Evolutionary conservation across 352 stramenopile species (phyloP), one percentile per base, ranked within the genome.

Genomic region (Ophiocytium majus): DNA sequence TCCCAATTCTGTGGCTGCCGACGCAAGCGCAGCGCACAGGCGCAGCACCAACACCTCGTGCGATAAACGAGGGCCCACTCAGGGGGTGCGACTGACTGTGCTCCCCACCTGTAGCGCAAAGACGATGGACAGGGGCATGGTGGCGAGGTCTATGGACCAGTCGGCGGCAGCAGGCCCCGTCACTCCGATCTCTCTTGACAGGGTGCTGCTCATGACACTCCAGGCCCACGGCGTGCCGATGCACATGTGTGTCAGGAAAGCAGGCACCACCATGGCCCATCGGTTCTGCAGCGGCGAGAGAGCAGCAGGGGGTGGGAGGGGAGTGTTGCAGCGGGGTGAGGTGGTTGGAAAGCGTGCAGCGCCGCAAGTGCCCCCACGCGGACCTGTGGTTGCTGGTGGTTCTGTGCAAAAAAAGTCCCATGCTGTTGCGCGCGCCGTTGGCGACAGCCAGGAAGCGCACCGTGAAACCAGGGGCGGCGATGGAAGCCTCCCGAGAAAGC

Each of bases 211-310:
- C 50, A 92, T 89, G 36, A 92, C 82, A 23, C 81, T 90, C 90
- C 90, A 92, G 32, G 90, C 90, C 84, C 89, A 92, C 23, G 90
- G 82, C 1, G 86, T 85, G 9, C 90, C 90, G 36, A 92, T 89
- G 82, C 85, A 92, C 83, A 92, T 85, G 63, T 92, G 90, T n/a
- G 86, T 91, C 17, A 90, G 80, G 36, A 89, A 89, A 0, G 89
- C 89, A 36, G 89, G 86, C 19, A 85, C 36, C 28, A 88, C 81
- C 86, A 90, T 90, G 19, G 79, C 63, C 86, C 86, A 90, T n/a
- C 86, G 79, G 82, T 85, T 86, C 66, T 63, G 36, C 63, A n/a
- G n/a, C n/a, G n/a, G n/a, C n/a, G n/a, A n/a, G n/a, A 31, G 63
- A 64, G 37, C n/a, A 81, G 33, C 33, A 79, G 10, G 71, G 28